Base-by-base conservation (phyloP, 805 yeast genomes). In the Nematodospora valgi region DNA sequence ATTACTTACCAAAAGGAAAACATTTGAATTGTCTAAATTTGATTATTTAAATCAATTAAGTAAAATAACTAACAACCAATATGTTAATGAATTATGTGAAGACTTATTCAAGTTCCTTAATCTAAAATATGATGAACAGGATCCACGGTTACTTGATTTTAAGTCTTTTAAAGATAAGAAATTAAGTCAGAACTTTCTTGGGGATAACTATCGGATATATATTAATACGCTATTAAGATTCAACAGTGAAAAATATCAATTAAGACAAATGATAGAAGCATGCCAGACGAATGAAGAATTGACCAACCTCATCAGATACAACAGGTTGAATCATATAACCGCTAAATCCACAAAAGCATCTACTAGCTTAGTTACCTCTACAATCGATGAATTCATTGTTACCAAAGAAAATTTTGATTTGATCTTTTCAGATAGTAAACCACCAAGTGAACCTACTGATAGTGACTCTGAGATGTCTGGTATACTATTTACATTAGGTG, bases 401-500 rank as follows among this genome's bases (percentile, higher is more conserved):
- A 55, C 54, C 2, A 38, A 47, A 19, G 57, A 54, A 12, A 57
- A 58, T 37, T 37, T 62, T 11, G 65, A 64, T 32, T 34, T 52
- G 38, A 41, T 62, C 13, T 62, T 62, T 40, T 45, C 59, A 2
- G 39, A 32, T 28, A 34, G 34, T 6, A 18, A 30, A 11, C 38
- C 39, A 13, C 28, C 34, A 25, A 19, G 17, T 23, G 32, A 29
- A 18, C 35, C 34, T 20, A 32, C 18, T n/a, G 21, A 29, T 13
- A 29, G 36, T 13, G 61, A 55, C 29, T 49, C 62, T 5, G 63
- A 59, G 27, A 54, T 58, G 36, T 50, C 64, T 5, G 85, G 83
- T 1, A 67, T 78, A 9, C 51, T 79, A n/a, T 78, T 73, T 48
- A 68, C 76, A 2, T 59, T 74, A 23, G 80, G 80, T 0, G 82